Conservation (phyloP, 345 rosid species). For the Trapa incisa region DNA sequence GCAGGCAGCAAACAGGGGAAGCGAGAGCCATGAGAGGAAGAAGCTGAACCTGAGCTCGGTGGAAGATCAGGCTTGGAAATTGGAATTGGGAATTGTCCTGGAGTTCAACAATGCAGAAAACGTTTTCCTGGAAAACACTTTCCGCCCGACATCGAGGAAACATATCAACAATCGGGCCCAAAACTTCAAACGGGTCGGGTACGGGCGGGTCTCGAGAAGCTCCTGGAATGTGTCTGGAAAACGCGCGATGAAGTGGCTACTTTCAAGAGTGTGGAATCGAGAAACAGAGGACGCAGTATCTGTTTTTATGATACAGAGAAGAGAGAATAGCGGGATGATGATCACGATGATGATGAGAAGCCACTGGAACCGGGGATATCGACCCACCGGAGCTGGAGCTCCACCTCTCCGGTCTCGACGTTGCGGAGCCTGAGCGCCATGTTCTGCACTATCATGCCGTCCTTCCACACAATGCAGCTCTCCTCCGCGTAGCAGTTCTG, state of each 20-base stretch:
- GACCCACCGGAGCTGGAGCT: constrained; percentile 30
- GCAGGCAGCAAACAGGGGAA: neutral
- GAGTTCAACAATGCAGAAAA: neutral
- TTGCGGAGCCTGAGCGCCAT: constrained; percentile 10
- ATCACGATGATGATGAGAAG: neutral
- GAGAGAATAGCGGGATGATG: too few relatives aligned
- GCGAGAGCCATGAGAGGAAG: constrained; percentile 3
- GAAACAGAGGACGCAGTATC: neutral
- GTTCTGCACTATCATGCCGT: constrained; percentile 8
- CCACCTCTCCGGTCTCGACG: constrained; percentile 14
- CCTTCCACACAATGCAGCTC: constrained; percentile 10
- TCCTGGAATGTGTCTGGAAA: constrained; percentile 26
- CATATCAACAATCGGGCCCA: neutral
- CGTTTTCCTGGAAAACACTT: neutral
- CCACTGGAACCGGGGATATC: constrained; percentile 17
- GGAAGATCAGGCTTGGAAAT: neutral
- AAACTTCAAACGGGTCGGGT: neutral
- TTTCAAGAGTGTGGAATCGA: neutral
- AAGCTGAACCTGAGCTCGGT: neutral
- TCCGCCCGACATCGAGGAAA: neutral
- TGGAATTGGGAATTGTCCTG: neutral
- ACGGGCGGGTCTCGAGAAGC: constrained; percentile 36
- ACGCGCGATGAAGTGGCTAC: neutral
- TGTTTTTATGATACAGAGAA: too few relatives aligned
- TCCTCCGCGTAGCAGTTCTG: constrained; percentile 12